These are phyloP conservation scores for Xylaria sp. DNA, from an alignment of 2,329 filamentous ascomycete species.

Conservation along the genomic window DNA sequence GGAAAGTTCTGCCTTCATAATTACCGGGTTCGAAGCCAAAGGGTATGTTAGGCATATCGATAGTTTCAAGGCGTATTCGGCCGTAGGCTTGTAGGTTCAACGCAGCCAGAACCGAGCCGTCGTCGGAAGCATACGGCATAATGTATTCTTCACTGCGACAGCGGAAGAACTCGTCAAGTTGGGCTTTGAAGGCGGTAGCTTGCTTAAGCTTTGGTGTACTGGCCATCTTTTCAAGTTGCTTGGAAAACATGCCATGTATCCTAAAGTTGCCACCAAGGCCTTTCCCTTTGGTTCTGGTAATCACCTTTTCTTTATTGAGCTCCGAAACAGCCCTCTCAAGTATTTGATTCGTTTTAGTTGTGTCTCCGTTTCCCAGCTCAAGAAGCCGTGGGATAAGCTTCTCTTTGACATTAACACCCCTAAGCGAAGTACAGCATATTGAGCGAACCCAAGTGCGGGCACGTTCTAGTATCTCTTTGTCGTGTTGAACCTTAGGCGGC, in stretches of 20 bases:
- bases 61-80: slow-evolving; percentile 63
- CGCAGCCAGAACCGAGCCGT: slow-evolving; percentile 74
- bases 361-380: slow-evolving; percentile 57
- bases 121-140: slow-evolving; percentile 60
- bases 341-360: slow-evolving; percentile 55
- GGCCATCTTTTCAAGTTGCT: slow-evolving; percentile 66
- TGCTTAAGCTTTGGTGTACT: slow-evolving; percentile 66
- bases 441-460: slow-evolving; percentile 71
- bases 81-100: slow-evolving; percentile 72
- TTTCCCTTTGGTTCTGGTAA: slow-evolving; percentile 69
- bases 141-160: slow-evolving; percentile 42
- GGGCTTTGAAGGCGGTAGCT: slow-evolving; percentile 68
- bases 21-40: slow-evolving; percentile 78
- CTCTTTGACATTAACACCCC: slow-evolving; percentile 46
- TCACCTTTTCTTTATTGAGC: slow-evolving; percentile 64
- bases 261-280: slow-evolving; percentile 71
- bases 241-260: slow-evolving; percentile 69
- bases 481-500: slow-evolving; percentile 34
- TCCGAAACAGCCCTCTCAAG: slow-evolving; percentile 61
- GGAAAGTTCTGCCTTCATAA: slow-evolving; percentile 76
- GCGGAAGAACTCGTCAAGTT: slow-evolving; percentile 67
- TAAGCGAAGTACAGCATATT: slow-evolving; percentile 63
- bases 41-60: slow-evolving; percentile 69
- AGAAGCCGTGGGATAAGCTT: slow-evolving; percentile 57
- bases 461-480: slow-evolving; percentile 53